These are phyloP conservation scores for Limnanthes douglasii DNA, from an alignment of 345 rosid genomes.

Conservation along the genomic window DNA sequence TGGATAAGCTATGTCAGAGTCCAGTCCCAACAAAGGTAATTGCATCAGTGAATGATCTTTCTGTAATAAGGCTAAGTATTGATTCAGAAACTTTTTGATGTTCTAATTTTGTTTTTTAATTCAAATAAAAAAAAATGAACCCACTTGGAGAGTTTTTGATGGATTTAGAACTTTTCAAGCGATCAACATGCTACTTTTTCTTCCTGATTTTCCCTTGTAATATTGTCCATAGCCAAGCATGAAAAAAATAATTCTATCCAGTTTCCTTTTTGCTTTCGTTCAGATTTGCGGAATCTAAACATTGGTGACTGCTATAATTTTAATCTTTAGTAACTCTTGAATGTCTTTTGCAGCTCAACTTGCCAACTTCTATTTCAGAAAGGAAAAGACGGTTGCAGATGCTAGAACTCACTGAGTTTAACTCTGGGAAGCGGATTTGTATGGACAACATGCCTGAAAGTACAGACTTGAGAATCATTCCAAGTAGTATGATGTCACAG, in stretches of 20 bases:
- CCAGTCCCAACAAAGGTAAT: constrained; percentile 48
- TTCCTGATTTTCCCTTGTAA: too few relatives aligned
- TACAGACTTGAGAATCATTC: constrained; percentile 35
- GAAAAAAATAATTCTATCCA: too few relatives aligned
- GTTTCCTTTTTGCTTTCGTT: constrained; percentile 7
- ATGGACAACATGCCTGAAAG: constrained; percentile 56
- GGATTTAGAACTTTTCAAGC: too few relatives aligned
- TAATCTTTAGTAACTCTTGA: constrained; percentile 8
- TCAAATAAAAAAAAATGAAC: too few relatives aligned
- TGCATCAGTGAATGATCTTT: background rate
- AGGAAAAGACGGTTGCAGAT: constrained; percentile 64
- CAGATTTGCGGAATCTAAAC: too few relatives aligned
- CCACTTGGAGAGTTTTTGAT: too few relatives aligned
- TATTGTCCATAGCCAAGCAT: too few relatives aligned
- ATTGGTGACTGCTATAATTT: too few relatives aligned
- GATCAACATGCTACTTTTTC: too few relatives aligned
- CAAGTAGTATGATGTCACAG: constrained; percentile 37
- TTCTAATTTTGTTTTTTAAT: too few relatives aligned
- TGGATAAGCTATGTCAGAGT: constrained; percentile 56
- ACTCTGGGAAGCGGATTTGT: constrained; percentile 67
- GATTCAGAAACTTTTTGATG: too few relatives aligned
- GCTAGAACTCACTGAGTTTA: constrained; percentile 45
- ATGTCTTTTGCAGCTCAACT: constrained; percentile 46
- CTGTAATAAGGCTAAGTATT: too few relatives aligned
- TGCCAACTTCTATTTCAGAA: constrained; percentile 39